phyloP scores from a whole-genome alignment of 2,329 filamentous ascomycete species.

The Penicillium expansum region DNA sequence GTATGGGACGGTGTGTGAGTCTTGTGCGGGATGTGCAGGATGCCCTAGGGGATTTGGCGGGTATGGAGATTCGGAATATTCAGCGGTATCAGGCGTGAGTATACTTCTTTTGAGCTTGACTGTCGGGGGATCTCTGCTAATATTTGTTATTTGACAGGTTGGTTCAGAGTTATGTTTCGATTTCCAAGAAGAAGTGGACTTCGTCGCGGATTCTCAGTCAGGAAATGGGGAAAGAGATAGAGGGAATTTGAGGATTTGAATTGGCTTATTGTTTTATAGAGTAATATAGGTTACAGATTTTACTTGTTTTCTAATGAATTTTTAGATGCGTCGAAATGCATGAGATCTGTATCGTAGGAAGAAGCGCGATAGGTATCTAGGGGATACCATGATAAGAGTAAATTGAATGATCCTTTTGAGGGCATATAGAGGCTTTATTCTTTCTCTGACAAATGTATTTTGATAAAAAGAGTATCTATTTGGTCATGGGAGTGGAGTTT shows the following conservation, averaged over 20 bases:
- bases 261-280: background rate
- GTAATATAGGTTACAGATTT: background rate
- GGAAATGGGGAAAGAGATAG: background rate
- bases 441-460: background rate
- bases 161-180: background rate
- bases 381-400: too few relatives aligned
- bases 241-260: background rate
- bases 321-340: background rate
- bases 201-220: background rate
- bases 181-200: background rate
- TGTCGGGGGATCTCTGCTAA: background rate
- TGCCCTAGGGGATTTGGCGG: slow-evolving; percentile 65
- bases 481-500: background rate
- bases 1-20: slow-evolving; percentile 71
- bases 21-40: slow-evolving; percentile 75
- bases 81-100: slow-evolving; percentile 17
- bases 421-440: background rate
- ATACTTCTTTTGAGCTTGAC: background rate
- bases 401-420: too few relatives aligned
- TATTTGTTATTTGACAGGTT: background rate
- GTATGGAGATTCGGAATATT: slow-evolving; percentile 56
- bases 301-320: background rate
- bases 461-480: background rate
- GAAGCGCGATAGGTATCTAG: background rate
- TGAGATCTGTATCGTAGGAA: background rate